These are phyloP conservation scores for Podila clonocystis DNA, from an alignment of 192 early-diverging fungal species.

Conservation along the genomic window DNA sequence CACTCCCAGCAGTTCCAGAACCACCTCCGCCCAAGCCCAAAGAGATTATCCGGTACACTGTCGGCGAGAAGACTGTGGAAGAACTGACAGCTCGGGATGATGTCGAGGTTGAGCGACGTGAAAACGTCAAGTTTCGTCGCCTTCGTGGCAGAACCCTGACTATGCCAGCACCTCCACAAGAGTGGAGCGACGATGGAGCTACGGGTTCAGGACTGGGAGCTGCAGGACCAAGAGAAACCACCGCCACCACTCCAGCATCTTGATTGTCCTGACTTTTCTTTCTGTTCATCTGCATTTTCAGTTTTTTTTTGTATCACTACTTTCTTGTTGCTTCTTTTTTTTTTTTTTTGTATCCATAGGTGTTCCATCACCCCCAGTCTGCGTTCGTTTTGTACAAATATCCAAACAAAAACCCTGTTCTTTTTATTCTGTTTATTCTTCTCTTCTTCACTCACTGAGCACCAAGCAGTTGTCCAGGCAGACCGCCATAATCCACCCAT, in stretches of 20 bases:
- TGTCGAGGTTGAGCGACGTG: conserved; percentile 45
- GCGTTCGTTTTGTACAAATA: background rate
- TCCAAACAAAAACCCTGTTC: background rate
- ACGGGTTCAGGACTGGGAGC: background rate
- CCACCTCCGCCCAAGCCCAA: conserved; percentile 37
- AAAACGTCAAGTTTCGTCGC: conserved; percentile 47
- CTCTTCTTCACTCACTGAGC: background rate
- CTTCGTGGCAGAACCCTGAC: conserved; percentile 37
- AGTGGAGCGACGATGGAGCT: conserved; percentile 5
- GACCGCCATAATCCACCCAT: no score
- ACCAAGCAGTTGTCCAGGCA: background rate
- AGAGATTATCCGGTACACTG: conserved; percentile 46
- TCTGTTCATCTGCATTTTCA: conserved; percentile 12
- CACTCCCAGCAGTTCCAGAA: conserved; percentile 40
- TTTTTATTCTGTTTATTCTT: background rate
- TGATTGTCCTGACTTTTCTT: conserved; percentile 1
- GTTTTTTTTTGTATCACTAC: conserved; percentile 6
- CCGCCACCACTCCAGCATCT: background rate
- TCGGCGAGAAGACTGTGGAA: conserved; percentile 47
- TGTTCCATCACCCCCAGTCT: background rate
- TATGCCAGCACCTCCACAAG: conserved; percentile 41
- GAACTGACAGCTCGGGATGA: conserved; percentile 39
- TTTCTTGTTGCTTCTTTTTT: background rate
- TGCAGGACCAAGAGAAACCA: background rate
- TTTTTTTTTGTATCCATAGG: conserved; percentile 13